Base-by-base conservation (phyloP, 225 moss, liverwort and hornwort genomes). In the Neckera pumila region DNA sequence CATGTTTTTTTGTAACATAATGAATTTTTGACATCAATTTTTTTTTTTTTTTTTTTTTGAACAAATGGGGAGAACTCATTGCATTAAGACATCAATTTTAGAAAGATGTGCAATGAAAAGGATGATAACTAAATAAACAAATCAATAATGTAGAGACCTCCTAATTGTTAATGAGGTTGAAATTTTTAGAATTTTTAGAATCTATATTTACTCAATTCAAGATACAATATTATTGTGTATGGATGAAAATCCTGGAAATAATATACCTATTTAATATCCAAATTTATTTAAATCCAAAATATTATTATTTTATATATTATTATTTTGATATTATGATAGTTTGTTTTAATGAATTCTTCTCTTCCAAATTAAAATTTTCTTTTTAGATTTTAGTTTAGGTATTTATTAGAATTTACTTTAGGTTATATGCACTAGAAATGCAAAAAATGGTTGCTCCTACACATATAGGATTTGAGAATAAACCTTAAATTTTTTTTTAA, bases 361-460 rank as follows among this genome's bases (percentile, higher is more conserved):
- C 12, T 31, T 47, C 1, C 11, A 2, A 45, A 31, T 51, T 21
- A 45, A 76, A 76, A 4, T 12, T 5, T 3, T 22, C 2, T 34
- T 20, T 49, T 20, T 12, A 33, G 8, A 51, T 51, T 33, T 23
- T 23, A 2, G 1, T 77, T 36, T 23, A 3, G 14, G 1, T 3
- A 9, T 0, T 3, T 0, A 54, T n/a, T n/a, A 2, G 14, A 36
- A 5, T 25, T 54, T 15, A 77, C 23, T 36, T 54, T 77, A 36
- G 36, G 0, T 25, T 23, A 36, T 36, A 2, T n/a, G 10, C n/a
- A 0, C 54, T 36, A 54, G n/a, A 33, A 23, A 9, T 54, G 2
- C 8, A 14, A 17, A 17, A 27, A 47, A 11, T 7, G 2, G 1
- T 49, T 76, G 8, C 0, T 53, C 2, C 8, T 0, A 8, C 12